Percentiles rank a stretch among this genome's conserved stretches.
phyloP scores from a whole-genome alignment of 78 protist species.

The Cavenderia fasciculata region DNA sequence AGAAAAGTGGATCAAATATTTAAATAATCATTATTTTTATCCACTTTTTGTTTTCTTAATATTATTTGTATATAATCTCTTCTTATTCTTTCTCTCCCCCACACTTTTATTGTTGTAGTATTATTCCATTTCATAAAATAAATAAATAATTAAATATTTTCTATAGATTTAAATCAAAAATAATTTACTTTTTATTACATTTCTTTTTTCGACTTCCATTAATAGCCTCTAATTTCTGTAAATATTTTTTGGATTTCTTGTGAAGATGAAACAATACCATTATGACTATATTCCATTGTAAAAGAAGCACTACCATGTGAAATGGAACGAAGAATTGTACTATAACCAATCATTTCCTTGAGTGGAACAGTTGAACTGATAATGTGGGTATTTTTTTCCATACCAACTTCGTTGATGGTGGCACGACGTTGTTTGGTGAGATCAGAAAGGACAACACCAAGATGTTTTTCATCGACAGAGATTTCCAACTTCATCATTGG shows the following conservation, averaged over 20 bases:
- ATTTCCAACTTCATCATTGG: constrained; percentile 74
- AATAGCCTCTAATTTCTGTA: constrained; percentile 58
- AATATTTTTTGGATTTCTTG: constrained; percentile 29
- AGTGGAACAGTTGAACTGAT: constrained; percentile 62
- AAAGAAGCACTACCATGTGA: constrained; percentile 75
- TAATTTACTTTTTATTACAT: not conserved
- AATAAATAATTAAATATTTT: too few species aligned
- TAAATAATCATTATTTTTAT: too few species aligned
- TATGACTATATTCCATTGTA: constrained; percentile 60
- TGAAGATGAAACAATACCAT: constrained; percentile 8
- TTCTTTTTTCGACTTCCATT: not conserved
- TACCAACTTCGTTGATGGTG: constrained; percentile 44
- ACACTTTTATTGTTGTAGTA: too few species aligned
- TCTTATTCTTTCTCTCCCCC: too few species aligned
- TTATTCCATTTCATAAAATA: too few species aligned
- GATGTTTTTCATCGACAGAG: constrained; percentile 45
- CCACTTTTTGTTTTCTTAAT: too few species aligned
- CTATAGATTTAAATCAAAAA: not conserved
- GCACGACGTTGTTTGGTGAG: constrained; percentile 63
- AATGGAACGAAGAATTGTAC: constrained; percentile 45
- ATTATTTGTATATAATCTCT: too few species aligned
- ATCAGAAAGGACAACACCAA: constrained; percentile 76
- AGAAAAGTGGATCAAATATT: constrained; percentile 65
- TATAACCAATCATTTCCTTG: constrained; percentile 77
- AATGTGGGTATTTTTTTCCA: constrained; percentile 44